Base-by-base conservation (phyloP, 2,329 filamentous ascomycete species). In the Verticillium klebahnii region DNA sequence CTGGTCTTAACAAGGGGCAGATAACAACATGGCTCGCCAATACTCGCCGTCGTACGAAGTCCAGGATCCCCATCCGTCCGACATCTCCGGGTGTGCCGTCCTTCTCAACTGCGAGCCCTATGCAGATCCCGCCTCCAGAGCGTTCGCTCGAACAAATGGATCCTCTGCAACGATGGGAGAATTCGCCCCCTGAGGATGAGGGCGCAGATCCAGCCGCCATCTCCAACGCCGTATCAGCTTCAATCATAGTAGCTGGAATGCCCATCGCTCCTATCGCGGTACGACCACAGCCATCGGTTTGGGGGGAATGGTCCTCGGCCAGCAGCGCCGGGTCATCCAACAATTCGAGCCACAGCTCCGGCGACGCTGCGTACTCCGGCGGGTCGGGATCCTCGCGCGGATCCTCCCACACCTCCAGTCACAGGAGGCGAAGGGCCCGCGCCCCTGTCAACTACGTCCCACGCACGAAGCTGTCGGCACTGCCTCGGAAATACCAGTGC, bases 51-150 rank as follows among this genome's bases (percentile, higher is more conserved):
- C 56, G 64, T 0, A 60, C 59, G 59, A 89, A 89, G 73, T 79
- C 82, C 60, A 78, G 79, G 34, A 45, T 58, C 6, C 64, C 64
- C 7, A 62, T 78, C 57, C 76, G 79, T 67, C 77, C 75, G 62
- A 62, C 64, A 1, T 65, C 60, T 1, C 64, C 64, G 1, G 39
- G 39, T 75, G 77, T 29, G 5, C 59, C 60, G 3, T 39, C 58
- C 2, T 37, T 23, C 23, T 23, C 50, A 25, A 45, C 58, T 1
- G 23, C 31, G 0, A 15, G n/a, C 12, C 60, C 64, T 2, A 59
- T 64, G 19, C 14, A 59, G 14, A 64, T 65, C 11, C 58, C 56
- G 6, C n/a, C 57, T 5, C 32, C 60, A 0, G 40, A 45, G 1
- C 29, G 25, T 1, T 36, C 55, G 5, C 39, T 65, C 5, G 62